Percentiles rank a stretch among this genome's conserved stretches.
Conservation (phyloP, 2,329 filamentous ascomycete genomes). For the Verticillium albo-atrum region DNA sequence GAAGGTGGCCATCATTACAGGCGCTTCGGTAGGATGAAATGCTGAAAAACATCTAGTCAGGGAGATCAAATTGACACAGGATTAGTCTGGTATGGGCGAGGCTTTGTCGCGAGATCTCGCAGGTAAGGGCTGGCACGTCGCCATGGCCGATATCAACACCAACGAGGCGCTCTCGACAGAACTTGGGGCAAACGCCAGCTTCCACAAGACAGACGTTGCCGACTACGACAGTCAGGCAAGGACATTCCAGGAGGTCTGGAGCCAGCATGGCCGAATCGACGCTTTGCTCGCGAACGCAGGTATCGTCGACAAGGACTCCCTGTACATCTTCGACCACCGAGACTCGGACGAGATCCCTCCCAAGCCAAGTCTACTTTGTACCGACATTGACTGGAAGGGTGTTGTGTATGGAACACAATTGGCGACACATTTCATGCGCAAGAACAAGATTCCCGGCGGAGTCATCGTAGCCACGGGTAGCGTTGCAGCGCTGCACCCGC, state of each 20-base stretch:
- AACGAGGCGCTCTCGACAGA: constrained; percentile 22
- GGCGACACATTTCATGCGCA: constrained; percentile 49
- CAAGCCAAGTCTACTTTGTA: constrained; percentile 37
- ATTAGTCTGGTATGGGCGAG: constrained; percentile 41
- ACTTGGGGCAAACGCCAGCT: constrained; percentile 32
- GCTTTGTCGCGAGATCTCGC: constrained; percentile 29
- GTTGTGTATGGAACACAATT: constrained; percentile 44
- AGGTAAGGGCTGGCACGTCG: constrained; percentile 23
- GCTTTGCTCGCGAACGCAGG: constrained; percentile 45
- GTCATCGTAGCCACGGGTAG: constrained; percentile 39
- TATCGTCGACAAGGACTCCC: constrained; percentile 38
- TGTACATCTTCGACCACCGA: constrained; percentile 31
- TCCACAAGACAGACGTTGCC: constrained; percentile 39
- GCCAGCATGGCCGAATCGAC: constrained; percentile 40
- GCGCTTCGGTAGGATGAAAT: constrained; percentile 28
- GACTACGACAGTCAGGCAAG: constrained; percentile 38
- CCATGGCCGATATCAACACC: constrained; percentile 31
- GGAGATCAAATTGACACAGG: neutral
- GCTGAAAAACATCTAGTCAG: neutral
- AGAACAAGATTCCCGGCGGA: constrained; percentile 37
- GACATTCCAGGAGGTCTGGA: constrained; percentile 36
- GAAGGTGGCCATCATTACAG: constrained; percentile 33
- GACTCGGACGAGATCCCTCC: constrained; percentile 27
- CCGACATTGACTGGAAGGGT: constrained; percentile 47
- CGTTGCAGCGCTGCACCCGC: constrained; percentile 37